Evolutionary conservation across 1,284 basidiomycete species (phyloP).

Genomic region (Cryptococcus sp.): DNA sequence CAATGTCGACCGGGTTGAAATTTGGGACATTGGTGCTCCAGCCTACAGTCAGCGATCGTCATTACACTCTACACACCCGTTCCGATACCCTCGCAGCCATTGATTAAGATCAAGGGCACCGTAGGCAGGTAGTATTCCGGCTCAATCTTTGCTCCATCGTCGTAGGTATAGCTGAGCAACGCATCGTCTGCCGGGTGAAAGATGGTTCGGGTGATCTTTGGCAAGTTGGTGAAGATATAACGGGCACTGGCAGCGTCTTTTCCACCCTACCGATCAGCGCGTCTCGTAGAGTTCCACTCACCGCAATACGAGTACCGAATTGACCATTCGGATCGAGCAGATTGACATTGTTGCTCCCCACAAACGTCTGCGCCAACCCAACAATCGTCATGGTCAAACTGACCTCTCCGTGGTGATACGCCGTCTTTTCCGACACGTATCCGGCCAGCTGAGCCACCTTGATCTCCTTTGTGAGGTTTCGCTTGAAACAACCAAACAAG

Average conservation of each 20-base stretch:
- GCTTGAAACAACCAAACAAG: conserved; percentile 90
- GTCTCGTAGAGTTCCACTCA: conserved; percentile 19
- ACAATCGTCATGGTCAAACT: conserved; percentile 86
- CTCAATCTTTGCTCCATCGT: conserved; percentile 85
- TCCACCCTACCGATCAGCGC: conserved; percentile 58
- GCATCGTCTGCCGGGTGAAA: conserved; percentile 84
- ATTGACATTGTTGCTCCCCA: conserved; percentile 96
- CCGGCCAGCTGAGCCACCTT: conserved; percentile 96
- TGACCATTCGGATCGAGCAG: conserved; percentile 86
- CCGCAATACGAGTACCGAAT: conserved; percentile 76
- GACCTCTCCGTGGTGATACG: conserved; percentile 94
- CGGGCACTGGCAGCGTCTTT: conserved; percentile 94
- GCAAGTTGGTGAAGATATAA: conserved; percentile 90
- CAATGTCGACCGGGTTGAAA: conserved; percentile 88
- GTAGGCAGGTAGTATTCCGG: conserved; percentile 94
- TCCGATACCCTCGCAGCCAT: conserved; percentile 96
- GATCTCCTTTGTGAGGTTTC: conserved; percentile 85
- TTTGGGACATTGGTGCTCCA: conserved; percentile 94
- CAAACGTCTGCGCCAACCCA: conserved; percentile 87
- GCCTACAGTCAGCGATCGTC: conserved; percentile 51
- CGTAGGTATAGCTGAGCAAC: conserved; percentile 74
- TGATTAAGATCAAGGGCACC: conserved; percentile 82
- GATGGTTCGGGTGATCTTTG: conserved; percentile 68
- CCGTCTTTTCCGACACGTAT: conserved; percentile 88
- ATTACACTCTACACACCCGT: conserved; percentile 58